Percentiles rank a stretch among this genome's conserved stretches.
phyloP scores from a whole-genome alignment of 352 stramenopile genomes.

The Phytophthora chlamydospora region DNA sequence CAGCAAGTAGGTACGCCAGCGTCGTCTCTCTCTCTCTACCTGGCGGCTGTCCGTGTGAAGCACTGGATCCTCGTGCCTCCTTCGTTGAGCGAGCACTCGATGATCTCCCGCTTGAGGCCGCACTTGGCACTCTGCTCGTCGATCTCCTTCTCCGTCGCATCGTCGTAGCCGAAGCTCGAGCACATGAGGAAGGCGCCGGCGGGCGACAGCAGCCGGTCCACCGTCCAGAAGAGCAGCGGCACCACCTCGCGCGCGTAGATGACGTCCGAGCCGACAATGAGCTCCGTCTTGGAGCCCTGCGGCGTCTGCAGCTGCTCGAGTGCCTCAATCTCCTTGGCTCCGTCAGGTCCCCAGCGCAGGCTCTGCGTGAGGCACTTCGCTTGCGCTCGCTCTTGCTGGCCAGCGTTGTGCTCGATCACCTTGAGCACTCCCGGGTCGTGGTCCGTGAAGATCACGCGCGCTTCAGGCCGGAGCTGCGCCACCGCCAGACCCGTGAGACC shows the following conservation, averaged over 20 bases:
- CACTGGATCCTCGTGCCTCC: constrained; percentile 61
- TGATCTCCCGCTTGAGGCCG: constrained; percentile 51
- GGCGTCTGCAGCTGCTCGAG: constrained; percentile 42
- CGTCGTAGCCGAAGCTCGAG: constrained; percentile 75
- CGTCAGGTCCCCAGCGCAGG: constrained; percentile 69
- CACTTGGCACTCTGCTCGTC: constrained; percentile 58
- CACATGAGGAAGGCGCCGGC: constrained; percentile 70
- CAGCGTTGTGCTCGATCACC: constrained; percentile 77
- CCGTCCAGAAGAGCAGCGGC: constrained; percentile 75
- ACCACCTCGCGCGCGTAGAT: constrained; percentile 81
- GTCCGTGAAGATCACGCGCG: constrained; percentile 80
- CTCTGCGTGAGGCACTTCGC: constrained; percentile 65
- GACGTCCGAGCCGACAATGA: constrained; percentile 81
- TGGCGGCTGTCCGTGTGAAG: constrained; percentile 49
- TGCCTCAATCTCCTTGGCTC: constrained; percentile 55
- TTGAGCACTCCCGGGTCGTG: constrained; percentile 85
- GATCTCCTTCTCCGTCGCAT: constrained; percentile 75
- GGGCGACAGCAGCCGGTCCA: constrained; percentile 56
- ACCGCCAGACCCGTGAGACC: constrained; percentile 68
- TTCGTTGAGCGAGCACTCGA: constrained; percentile 47
- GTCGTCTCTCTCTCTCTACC: constrained; percentile 13
- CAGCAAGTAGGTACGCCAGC: background rate
- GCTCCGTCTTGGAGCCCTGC: constrained; percentile 32
- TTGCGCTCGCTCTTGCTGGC: constrained; percentile 57
- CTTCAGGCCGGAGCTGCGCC: constrained; percentile 62